Base-by-base conservation (phyloP, 148 eudicot genomes). In the Chenopodium suecicum region DNA sequence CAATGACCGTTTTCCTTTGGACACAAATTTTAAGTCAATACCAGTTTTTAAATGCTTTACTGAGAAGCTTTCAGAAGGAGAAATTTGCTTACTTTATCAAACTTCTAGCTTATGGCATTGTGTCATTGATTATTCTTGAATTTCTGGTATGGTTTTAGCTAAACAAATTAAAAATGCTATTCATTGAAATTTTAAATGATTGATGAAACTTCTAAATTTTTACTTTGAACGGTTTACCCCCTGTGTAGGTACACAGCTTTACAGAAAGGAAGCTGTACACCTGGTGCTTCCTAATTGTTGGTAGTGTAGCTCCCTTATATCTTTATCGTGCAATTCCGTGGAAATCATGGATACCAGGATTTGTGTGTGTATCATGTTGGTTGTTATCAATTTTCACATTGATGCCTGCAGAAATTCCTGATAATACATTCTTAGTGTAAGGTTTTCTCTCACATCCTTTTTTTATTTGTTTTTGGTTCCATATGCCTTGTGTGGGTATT, bases 341-440 rank as follows among this genome's bases (percentile, higher is more conserved):
- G 91, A 87, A 79, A 86, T 90, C 91, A 32, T 86, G 92, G 84
- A 79, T 91, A 80, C 91, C 95, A 71, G 77, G 82, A 58, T 92
- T 87, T 84, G 83, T 96, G 79, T 89, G 92, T 88, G 77, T 80
- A 80, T 84, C 98, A 77, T 92, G 94, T 83, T 96, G 98, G 92
- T 90, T 85, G 82, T 85, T 96, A 80, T 96, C 99, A 23, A 71
- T 86, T 64, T 96, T 96, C 83, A 96, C 99, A 66, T 88, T 96
- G 89, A 91, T 94, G 99, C 99, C 99, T 79, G 95, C 94, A 69
- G 94, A 96, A 89, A 96, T 96, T 86, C 99, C 99, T 31, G 99
- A 96, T 79, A 92, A 96, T 86, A 92, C 99, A 75, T 80, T 73
- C 56, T 86, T 96, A 69, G 99, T 96, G 99, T 96, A 91, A 91